These are phyloP conservation scores for Metschnikowia matae DNA, from an alignment of 805 yeast species.

Conservation along the genomic window DNA sequence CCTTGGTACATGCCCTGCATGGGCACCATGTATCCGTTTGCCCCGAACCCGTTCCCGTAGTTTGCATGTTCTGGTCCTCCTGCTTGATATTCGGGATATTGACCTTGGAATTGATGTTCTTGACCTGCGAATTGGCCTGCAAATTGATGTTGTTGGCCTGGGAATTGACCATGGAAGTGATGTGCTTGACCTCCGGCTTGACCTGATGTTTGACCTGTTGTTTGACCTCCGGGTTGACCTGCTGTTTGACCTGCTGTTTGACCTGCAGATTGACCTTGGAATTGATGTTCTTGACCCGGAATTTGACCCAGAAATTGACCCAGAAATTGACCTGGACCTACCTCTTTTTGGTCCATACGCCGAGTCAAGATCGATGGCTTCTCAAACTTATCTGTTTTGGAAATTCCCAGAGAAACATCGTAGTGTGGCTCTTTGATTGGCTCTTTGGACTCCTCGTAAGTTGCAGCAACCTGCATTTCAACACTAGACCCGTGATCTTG, in stretches of 20 bases:
- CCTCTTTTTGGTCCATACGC: neutral
- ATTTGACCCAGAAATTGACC: too few species aligned
- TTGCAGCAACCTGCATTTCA: neutral
- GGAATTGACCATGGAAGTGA: too few species aligned
- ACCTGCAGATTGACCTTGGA: too few species aligned
- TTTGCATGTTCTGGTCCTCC: neutral
- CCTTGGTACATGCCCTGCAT: constrained; percentile 1
- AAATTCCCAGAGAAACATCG: neutral
- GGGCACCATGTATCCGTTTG: neutral
- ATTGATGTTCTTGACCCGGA: too few species aligned
- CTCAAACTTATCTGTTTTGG: neutral
- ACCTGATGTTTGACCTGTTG: too few species aligned
- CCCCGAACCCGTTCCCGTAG: neutral
- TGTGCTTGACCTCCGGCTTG: too few species aligned
- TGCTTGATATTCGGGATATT: neutral
- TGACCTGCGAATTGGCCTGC: too few species aligned
- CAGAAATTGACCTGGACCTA: neutral
- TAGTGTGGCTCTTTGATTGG: neutral
- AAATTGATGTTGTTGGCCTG: too few species aligned
- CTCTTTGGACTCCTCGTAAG: neutral
- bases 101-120: too few species aligned
- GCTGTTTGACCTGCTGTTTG: too few species aligned
- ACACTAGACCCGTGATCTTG: neutral
- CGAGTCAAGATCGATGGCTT: neutral
- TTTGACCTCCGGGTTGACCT: too few species aligned